Base-by-base conservation (phyloP, 2,329 filamentous ascomycete genomes). In the Sphaerostilbella broomeana region DNA sequence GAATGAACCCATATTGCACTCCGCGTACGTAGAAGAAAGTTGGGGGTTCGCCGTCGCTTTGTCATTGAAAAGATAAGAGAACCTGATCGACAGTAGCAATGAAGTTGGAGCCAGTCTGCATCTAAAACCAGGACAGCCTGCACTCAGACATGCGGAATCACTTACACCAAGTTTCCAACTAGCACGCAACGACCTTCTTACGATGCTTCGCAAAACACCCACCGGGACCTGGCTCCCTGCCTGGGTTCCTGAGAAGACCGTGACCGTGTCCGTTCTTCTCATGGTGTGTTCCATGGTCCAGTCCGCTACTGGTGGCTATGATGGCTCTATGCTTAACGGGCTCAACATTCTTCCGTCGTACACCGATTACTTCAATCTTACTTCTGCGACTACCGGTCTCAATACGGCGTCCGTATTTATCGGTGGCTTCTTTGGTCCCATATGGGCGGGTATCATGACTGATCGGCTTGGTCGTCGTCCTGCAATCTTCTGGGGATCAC, bases 301-400 rank as follows among this genome's bases (percentile, higher is more conserved):
- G 40, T 69, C 66, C 6, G 46, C 43, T 8, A 45, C 42, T 1
- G 39, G 43, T 20, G 60, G 65, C 17, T 68, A 69, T 37, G 68
- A 73, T 41, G 64, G 65, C 2, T 73, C 68, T 3, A 70, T 77
- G 59, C 60, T 76, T 56, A 76, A 77, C 43, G 72, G 70, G 0
- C 61, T 79, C 17, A 73, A 76, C 42, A 77, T 79, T 42, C 52
- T 79, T 12, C 72, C 73, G 0, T 68, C 65, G 0, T 79, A 77
- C 51, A 68, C 63, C 0, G 62, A 73, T 25, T 78, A 77, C 51
- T 78, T 79, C 56, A 48, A 64, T 4, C 64, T 78, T 6, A 75
- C 58, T n/a, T 53, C 68, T 1, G 66, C 69, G 0, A 75, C 72
- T 0, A 70, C 63, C 0, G 72, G 69, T 4, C 61, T 79, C 12